Conservation (phyloP, 345 rosid genomes). For the Gossypioides kirkii region DNA sequence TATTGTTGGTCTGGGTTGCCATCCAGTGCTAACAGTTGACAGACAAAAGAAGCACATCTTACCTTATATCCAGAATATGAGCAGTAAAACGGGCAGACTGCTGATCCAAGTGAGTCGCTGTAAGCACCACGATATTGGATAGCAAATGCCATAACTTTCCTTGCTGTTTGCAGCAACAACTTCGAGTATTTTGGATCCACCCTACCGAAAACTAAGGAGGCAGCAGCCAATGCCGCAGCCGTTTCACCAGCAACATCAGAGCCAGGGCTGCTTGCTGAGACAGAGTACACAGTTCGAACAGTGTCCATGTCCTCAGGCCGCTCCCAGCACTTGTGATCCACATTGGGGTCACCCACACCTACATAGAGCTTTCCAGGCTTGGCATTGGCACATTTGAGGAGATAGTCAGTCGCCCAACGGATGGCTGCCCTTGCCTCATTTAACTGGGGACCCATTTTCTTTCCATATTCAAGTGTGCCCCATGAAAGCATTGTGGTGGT, state of each 20-base stretch:
- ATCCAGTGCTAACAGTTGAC: too few species aligned
- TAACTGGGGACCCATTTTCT: constrained; percentile 59
- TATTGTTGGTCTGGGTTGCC: too few species aligned
- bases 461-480: constrained; percentile 79
- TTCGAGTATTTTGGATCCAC: constrained; percentile 48
- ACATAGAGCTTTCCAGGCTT: constrained; percentile 80
- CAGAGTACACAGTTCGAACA: constrained; percentile 53
- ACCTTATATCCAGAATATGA: constrained; percentile 89
- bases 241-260: constrained; percentile 90
- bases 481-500: constrained; percentile 90
- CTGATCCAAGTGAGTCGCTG: constrained; percentile 75
- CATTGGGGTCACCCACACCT: constrained; percentile 88
- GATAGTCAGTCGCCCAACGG: constrained; percentile 84
- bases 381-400: constrained; percentile 73
- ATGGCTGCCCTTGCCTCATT: constrained; percentile 52
- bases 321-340: constrained; percentile 92
- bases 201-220: constrained; percentile 81
- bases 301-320: constrained; percentile 98
- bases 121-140: constrained; percentile 72
- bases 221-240: constrained; percentile 83
- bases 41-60: neutral
- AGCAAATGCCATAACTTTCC: constrained; percentile 68
- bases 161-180: constrained; percentile 53
- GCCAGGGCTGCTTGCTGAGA: constrained; percentile 75
- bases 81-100: constrained; percentile 84